Conservation (phyloP, 148 eudicot species). For the Mesembryanthemum crystallinum region DNA sequence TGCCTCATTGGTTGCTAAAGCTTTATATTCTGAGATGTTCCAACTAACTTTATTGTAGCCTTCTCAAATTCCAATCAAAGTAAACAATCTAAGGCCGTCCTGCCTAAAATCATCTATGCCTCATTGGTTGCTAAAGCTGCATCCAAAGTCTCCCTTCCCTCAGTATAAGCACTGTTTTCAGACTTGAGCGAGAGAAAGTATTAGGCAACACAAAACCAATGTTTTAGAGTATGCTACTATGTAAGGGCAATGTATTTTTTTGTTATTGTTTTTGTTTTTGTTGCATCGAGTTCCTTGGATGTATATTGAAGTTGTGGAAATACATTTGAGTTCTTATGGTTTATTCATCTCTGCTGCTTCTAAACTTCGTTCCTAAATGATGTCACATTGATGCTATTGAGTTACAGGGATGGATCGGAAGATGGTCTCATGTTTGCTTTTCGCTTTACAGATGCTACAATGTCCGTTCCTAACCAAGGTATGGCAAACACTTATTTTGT, state of each 20-base stretch:
- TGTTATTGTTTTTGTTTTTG: background rate
- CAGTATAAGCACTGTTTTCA: no score
- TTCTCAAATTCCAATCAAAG: no score
- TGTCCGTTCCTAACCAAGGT: constrained; percentile 84
- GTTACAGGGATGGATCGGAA: constrained; percentile 77
- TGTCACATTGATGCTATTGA: constrained; percentile 20
- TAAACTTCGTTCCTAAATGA: background rate
- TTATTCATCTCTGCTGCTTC: background rate
- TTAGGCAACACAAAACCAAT: background rate
- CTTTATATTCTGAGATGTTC: no score
- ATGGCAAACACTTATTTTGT: constrained; percentile 16
- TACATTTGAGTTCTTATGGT: background rate
- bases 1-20: no score
- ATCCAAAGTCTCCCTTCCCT: no score
- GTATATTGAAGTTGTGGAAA: background rate
- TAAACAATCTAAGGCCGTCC: no score
- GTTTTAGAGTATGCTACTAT: background rate
- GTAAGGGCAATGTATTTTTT: background rate
- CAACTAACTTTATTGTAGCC: no score
- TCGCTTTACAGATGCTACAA: constrained; percentile 82
- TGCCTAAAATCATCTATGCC: no score
- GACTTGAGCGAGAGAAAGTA: background rate
- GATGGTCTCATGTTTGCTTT: constrained; percentile 93
- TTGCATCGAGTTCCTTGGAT: background rate
- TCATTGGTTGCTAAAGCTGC: no score